Evolutionary conservation across 176 grass and related monocot species (phyloP).

Genomic region (Themeda triandra): DNA sequence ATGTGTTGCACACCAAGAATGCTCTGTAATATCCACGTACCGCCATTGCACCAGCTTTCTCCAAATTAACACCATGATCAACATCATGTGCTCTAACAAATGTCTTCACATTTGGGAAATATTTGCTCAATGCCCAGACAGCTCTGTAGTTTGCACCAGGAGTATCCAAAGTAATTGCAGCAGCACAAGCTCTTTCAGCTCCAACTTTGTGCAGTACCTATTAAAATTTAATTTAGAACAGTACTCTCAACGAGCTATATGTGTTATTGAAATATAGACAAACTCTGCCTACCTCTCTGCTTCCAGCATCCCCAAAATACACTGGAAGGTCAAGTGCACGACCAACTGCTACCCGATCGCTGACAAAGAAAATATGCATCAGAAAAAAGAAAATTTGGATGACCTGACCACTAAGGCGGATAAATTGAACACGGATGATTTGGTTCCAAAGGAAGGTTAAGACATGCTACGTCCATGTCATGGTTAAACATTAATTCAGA

Average conservation of each 20-base stretch:
- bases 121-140: conserved; percentile 97
- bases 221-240: conserved; percentile 13
- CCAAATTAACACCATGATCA: conserved; percentile 97
- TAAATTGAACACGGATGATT: conserved; percentile 15
- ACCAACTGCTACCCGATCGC: conserved; percentile 89
- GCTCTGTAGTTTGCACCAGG: conserved; percentile 98
- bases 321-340: conserved; percentile 93
- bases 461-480: too few species aligned
- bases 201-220: conserved; percentile 99
- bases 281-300: conserved; percentile 70
- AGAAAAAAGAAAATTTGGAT: conserved; percentile 14
- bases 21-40: conserved; percentile 52
- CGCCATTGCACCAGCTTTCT: conserved; percentile 93
- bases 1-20: conserved; percentile 4
- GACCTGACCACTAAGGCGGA: not conserved
- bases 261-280: not conserved
- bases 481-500: not conserved
- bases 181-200: conserved; percentile 94
- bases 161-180: conserved; percentile 97
- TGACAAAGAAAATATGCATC: conserved; percentile 40
- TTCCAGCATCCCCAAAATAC: conserved; percentile 98
- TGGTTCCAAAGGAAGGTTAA: not conserved
- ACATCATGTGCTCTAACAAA: conserved; percentile 99
- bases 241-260: not conserved
- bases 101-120: conserved; percentile 95